These are phyloP conservation scores for Favolaschia claudopus DNA, from an alignment of 768 basidiomycete genomes.

Conservation along the genomic window DNA sequence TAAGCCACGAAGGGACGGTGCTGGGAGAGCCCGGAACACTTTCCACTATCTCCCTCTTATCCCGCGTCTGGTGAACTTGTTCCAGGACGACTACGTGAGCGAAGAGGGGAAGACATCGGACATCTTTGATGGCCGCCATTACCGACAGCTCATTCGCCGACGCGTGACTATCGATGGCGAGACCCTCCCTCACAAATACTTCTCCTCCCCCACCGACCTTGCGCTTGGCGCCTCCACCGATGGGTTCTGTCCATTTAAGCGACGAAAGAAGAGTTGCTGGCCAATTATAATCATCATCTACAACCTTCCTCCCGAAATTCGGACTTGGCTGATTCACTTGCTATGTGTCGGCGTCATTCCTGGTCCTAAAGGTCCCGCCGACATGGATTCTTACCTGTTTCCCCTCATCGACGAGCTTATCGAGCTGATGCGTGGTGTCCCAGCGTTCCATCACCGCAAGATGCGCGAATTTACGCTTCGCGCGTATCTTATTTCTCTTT, in stretches of 20 bases:
- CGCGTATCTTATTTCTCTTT: not conserved
- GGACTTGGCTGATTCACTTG: conserved; percentile 37
- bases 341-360: conserved; percentile 50
- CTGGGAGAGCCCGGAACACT: conserved; percentile 30
- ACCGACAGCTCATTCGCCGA: conserved; percentile 28
- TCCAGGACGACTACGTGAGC: conserved; percentile 18
- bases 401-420: conserved; percentile 46
- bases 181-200: conserved; percentile 33
- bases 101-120: conserved; percentile 31
- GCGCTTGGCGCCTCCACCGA: conserved; percentile 48
- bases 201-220: conserved; percentile 43
- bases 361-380: conserved; percentile 46
- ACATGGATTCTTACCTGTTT: conserved; percentile 46
- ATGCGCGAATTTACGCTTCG: not conserved
- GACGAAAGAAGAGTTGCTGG: conserved; percentile 28
- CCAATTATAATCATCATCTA: conserved; percentile 46
- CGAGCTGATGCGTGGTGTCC: conserved; percentile 40
- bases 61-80: conserved; percentile 40
- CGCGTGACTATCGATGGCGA: conserved; percentile 35
- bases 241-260: conserved; percentile 43
- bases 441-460: conserved; percentile 31
- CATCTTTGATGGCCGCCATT: conserved; percentile 42
- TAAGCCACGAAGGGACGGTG: conserved; percentile 30
- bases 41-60: conserved; percentile 51
- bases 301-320: conserved; percentile 47